A percentile compares a stretch with the other conserved stretches of the same genome.
Evolutionary conservation across 768 basidiomycete species (phyloP).

Genomic region (Asterophora lycoperdoides): DNA sequence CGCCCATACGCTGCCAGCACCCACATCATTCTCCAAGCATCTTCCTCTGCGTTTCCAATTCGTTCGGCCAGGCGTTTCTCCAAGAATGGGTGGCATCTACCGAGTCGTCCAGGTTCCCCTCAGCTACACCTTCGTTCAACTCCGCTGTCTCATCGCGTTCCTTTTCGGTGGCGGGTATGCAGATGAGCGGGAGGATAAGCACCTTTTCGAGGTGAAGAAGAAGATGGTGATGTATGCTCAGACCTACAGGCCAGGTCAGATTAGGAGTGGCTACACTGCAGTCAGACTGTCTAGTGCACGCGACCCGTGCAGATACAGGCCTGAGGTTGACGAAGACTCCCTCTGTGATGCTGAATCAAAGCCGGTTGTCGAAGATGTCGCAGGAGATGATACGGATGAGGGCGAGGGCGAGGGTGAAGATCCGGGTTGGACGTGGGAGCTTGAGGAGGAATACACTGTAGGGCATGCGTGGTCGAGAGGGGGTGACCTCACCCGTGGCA

Average conservation of each 20-base stretch:
- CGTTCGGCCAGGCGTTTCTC: conserved; percentile 30
- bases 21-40: conserved; percentile 54
- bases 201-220: conserved; percentile 60
- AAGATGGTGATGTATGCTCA: conserved; percentile 37
- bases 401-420: conserved; percentile 32
- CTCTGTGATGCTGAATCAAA: conserved; percentile 27
- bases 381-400: conserved; percentile 24
- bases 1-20: conserved; percentile 34
- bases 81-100: conserved; percentile 47
- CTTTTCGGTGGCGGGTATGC: conserved; percentile 42
- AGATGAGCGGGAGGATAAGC: conserved; percentile 31
- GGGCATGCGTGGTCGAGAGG: conserved; percentile 56
- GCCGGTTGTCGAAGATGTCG: conserved; percentile 35
- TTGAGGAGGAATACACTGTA: conserved; percentile 63
- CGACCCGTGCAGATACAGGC: conserved; percentile 48
- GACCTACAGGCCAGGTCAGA: conserved; percentile 46
- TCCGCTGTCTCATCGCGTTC: conserved; percentile 58
- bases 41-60: conserved; percentile 63
- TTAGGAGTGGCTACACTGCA: conserved; percentile 45
- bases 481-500: conserved; percentile 38
- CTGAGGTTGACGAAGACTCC: conserved; percentile 24
- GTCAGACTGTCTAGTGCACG: conserved; percentile 48
- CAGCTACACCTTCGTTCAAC: conserved; percentile 64
- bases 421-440: conserved; percentile 61
- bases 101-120: conserved; percentile 67